Conservation (phyloP, 2,329 filamentous ascomycete genomes). For the Geosmithia morbida region DNA sequence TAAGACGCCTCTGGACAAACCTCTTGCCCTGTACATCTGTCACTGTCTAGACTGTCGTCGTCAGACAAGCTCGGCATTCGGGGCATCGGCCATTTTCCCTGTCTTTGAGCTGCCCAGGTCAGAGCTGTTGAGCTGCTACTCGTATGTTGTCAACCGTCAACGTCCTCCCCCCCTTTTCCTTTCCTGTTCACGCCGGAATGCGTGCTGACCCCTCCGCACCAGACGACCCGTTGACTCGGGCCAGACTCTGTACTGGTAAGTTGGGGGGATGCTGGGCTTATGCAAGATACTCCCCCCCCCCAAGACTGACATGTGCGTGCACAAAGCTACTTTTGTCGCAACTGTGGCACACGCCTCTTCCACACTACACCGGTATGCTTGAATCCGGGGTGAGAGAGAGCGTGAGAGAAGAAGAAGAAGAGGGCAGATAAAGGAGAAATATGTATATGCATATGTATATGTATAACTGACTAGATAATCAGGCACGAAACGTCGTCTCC, state of each 20-base stretch:
- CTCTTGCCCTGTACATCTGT: conserved; percentile 55
- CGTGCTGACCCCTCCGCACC: background rate
- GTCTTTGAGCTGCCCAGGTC: conserved; percentile 41
- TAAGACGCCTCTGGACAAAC: conserved; percentile 42
- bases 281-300: too few species aligned
- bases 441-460: too few species aligned
- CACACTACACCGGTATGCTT: conserved; percentile 41
- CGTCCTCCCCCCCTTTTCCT: background rate
- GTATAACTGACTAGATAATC: background rate
- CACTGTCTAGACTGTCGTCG: conserved; percentile 54
- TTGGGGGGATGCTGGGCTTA: background rate
- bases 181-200: background rate
- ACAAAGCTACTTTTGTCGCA: conserved; percentile 48
- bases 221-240: conserved; percentile 44
- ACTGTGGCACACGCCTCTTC: conserved; percentile 50
- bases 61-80: conserved; percentile 53
- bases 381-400: background rate
- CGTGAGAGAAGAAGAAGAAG: background rate
- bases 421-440: background rate
- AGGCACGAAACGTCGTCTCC: conserved; percentile 45
- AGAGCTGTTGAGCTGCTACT: conserved; percentile 36
- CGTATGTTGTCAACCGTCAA: conserved; percentile 21
- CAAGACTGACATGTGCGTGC: background rate
- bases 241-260: conserved; percentile 41
- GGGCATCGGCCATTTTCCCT: conserved; percentile 56